Percentiles rank a stretch among this genome's conserved stretches.
These are phyloP conservation scores for Tetracladium maxilliforme DNA, from an alignment of 2,329 filamentous ascomycete genomes.

Conservation along the genomic window DNA sequence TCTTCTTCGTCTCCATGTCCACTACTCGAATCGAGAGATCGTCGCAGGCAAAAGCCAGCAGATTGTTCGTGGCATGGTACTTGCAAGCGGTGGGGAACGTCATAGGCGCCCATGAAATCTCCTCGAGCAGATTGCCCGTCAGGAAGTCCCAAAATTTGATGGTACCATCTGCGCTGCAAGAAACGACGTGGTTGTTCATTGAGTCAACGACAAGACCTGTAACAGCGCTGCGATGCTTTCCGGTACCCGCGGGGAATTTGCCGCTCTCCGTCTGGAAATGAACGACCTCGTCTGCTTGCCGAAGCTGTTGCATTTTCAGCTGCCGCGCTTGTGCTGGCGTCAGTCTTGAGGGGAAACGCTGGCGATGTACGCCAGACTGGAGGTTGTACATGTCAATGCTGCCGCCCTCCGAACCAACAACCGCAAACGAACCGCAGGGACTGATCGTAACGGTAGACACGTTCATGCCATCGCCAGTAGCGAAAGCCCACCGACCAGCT, in stretches of 20 bases:
- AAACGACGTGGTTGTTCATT: slow-evolving; percentile 76
- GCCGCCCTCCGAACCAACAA: slow-evolving; percentile 73
- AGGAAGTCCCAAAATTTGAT: slow-evolving; percentile 96
- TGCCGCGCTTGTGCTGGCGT: slow-evolving; percentile 68
- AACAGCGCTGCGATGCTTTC: slow-evolving; percentile 67
- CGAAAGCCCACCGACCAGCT: slow-evolving; percentile 84
- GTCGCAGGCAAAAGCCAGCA: slow-evolving; percentile 79
- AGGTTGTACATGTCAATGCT: slow-evolving; percentile 92
- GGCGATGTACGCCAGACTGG: slow-evolving; percentile 79
- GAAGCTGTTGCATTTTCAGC: slow-evolving; percentile 49
- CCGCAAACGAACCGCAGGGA: slow-evolving; percentile 82
- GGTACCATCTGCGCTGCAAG: slow-evolving; percentile 79
- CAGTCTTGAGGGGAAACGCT: slow-evolving; percentile 69
- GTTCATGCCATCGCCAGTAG: slow-evolving; percentile 68
- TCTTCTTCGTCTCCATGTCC: slow-evolving; percentile 78
- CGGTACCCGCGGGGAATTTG: slow-evolving; percentile 28
- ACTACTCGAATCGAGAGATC: slow-evolving; percentile 80
- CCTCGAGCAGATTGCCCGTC: slow-evolving; percentile 63
- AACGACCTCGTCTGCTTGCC: slow-evolving; percentile 41
- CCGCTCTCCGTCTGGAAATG: slow-evolving; percentile 39
- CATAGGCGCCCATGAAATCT: slow-evolving; percentile 74
- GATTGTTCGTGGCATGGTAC: slow-evolving; percentile 70
- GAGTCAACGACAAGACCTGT: slow-evolving; percentile 80
- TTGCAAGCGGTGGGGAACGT: slow-evolving; percentile 61
- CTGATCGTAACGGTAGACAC: slow-evolving; percentile 82